A percentile compares a stretch with the other conserved stretches of the same genome.
phyloP scores from a whole-genome alignment of 2,329 filamentous ascomycete species.

The Aurifilum marmelostoma region DNA sequence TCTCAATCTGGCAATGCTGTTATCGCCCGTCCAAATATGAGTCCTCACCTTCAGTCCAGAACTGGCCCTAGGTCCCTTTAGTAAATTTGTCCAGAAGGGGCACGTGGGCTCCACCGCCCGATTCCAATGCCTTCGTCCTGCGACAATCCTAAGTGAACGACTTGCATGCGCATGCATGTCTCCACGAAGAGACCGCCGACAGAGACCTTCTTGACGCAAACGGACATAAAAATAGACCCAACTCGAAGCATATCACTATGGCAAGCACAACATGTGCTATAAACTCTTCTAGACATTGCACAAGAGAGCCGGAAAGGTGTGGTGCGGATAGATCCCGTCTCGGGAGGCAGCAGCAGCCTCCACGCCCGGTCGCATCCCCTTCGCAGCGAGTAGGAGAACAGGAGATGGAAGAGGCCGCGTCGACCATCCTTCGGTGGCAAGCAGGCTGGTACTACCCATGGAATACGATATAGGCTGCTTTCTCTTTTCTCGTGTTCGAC shows the following conservation, averaged over 20 bases:
- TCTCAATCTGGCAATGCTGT: not conserved
- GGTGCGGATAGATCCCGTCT: not conserved
- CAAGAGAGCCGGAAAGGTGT: not conserved
- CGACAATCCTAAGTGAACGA: not conserved
- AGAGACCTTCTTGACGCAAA: not conserved
- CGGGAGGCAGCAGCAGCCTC: not conserved
- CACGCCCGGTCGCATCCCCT: not conserved
- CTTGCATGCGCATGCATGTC: not conserved
- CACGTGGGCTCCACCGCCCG: not conserved
- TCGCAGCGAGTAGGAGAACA: not conserved
- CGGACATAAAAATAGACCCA: constrained; percentile 1
- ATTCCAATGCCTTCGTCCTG: not conserved
- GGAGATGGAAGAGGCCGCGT: constrained; percentile 6
- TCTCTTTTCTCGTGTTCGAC: not conserved
- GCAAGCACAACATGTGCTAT: not conserved
- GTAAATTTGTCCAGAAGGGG: not conserved
- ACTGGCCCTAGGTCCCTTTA: not conserved
- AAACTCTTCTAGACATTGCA: not conserved
- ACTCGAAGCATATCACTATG: not conserved
- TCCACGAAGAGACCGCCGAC: constrained; percentile 2
- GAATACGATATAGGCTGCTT: not conserved
- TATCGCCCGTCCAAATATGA: not conserved
- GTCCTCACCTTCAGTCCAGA: not conserved
- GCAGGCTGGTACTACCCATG: not conserved
- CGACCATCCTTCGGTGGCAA: not conserved